Base-by-base conservation (phyloP, 2,329 filamentous ascomycete species). In the Clonostachys chloroleuca region DNA sequence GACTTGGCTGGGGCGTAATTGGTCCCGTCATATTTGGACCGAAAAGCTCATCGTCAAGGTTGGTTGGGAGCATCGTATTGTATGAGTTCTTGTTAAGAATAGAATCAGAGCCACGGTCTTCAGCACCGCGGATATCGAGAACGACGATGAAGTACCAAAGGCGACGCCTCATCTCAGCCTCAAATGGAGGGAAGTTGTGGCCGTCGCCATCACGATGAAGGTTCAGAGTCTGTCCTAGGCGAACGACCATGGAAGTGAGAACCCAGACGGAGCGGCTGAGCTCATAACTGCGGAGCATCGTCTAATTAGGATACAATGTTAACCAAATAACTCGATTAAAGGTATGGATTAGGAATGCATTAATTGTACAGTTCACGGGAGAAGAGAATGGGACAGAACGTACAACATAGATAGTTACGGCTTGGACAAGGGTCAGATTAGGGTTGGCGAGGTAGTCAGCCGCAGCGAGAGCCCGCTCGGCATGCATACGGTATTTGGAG, bases 71-170 rank as follows among this genome's bases (percentile, higher is more conserved):
- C 4, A 61, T 62, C 2, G 75, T 77, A 52, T 77, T 71, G 51
- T 70, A 76, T 12, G 60, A 61, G n/a, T 66, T 59, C 6, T 59
- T 56, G 9, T 68, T 59, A 7, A 78, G 63, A n/a, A 70, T 63
- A 12, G 70, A 62, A 14, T 63, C 70, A 2, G 71, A 68, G 12
- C 80, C 80, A 5, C 77, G 71, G 44, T 81, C 70, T 54, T 82
- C 77, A 7, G 77, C 72, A 2, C 72, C 72, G 8, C 75, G 73
- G 30, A 74, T 66, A 52, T 86, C 83, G 3, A 84, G 68, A n/a
- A 81, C 70, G 33, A 82, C 60, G n/a, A 86, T 72, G 52, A 84
- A 78, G 66, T 78, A 80, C 76, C 81, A 86, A 0, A 85, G 58
- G 4, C 83, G 72, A 9, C 82, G 73, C 17, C 81, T 73, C 63